These are phyloP conservation scores for Nakazawaea laoshanensis DNA, from an alignment of 805 yeast species.

Conservation along the genomic window DNA sequence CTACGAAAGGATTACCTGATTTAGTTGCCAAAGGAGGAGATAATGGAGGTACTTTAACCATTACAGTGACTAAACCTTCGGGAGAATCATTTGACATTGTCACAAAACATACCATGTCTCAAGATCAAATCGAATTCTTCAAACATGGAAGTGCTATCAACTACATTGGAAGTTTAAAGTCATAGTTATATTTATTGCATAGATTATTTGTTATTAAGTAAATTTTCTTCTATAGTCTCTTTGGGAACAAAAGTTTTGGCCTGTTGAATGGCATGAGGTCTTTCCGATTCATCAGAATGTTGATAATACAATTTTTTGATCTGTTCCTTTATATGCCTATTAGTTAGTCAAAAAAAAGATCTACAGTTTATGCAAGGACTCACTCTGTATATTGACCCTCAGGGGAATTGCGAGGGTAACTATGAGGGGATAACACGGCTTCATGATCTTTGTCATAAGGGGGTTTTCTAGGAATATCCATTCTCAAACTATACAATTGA, in stretches of 20 bases:
- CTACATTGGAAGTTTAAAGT: slow-evolving; percentile 42
- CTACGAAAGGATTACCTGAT: slow-evolving; percentile 66
- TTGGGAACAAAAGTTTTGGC: slow-evolving; percentile 1
- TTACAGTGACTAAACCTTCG: slow-evolving; percentile 65
- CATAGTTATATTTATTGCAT: slow-evolving; percentile 8
- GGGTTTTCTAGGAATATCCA: too few species aligned
- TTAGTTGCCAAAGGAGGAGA: slow-evolving; percentile 76
- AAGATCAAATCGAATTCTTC: slow-evolving; percentile 92
- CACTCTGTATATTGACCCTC: slow-evolving; percentile 8
- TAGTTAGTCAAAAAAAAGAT: neutral
- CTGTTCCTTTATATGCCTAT: slow-evolving; percentile 6
- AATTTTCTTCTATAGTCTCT: slow-evolving; percentile 5
- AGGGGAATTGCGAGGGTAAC: neutral
- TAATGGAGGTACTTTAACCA: slow-evolving; percentile 73
- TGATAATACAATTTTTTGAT: slow-evolving; percentile 7
- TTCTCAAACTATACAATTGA: too few species aligned
- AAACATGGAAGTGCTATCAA: slow-evolving; percentile 97
- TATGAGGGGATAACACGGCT: too few species aligned
- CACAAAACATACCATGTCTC: slow-evolving; percentile 93
- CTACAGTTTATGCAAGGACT: neutral
- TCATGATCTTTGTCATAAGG: too few species aligned
- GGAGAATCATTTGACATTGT: slow-evolving; percentile 66
- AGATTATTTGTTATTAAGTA: slow-evolving; percentile 1
- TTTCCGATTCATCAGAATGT: slow-evolving; percentile 1
- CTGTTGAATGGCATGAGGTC: slow-evolving; percentile 2